phyloP scores from a whole-genome alignment of 192 early-diverging fungal genomes.

The Allomyces macrogynus region DNA sequence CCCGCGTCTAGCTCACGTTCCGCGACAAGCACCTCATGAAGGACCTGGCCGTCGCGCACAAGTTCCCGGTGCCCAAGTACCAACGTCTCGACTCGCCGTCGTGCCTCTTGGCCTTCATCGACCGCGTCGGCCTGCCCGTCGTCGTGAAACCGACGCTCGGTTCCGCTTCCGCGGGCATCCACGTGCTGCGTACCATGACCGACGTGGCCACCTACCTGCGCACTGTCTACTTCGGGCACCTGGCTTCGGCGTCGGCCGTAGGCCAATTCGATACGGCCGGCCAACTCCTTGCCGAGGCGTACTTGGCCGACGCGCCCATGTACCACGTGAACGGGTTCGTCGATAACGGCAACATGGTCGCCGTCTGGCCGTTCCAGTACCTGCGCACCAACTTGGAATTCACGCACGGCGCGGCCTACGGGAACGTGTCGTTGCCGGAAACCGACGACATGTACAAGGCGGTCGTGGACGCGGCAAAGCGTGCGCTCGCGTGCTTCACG shows the following conservation, averaged over 20 bases:
- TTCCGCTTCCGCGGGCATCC: conserved; percentile 12
- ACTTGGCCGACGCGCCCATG: conserved; percentile 10
- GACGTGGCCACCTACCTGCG: background rate
- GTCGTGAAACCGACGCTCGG: conserved; percentile 20
- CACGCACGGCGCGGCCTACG: conserved; percentile 18
- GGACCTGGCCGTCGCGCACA: background rate
- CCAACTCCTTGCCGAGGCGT: background rate
- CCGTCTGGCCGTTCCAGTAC: conserved; percentile 14
- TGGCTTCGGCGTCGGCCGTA: background rate
- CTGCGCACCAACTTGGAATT: conserved; percentile 20
- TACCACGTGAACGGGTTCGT: conserved; percentile 22
- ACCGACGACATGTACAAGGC: conserved; percentile 4
- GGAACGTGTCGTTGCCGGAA: conserved; percentile 19
- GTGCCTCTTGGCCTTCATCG: conserved; percentile 10
- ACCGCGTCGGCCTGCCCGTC: conserved; percentile 8
- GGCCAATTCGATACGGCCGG: background rate
- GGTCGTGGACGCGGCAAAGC: conserved; percentile 10
- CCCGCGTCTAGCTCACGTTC: conserved; percentile 1
- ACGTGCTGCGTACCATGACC: conserved; percentile 1
- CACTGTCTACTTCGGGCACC: background rate
- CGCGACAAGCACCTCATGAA: conserved; percentile 24
- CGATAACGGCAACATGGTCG: conserved; percentile 4
- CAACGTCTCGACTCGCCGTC: conserved; percentile 10
- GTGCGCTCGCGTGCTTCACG: conserved; percentile 10
- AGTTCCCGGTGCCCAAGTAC: conserved; percentile 15